Evolutionary conservation across 2,329 filamentous ascomycete species (phyloP), one percentile per base, ranked within the genome.

Genomic region (Aureobasidium subglaciale): DNA sequence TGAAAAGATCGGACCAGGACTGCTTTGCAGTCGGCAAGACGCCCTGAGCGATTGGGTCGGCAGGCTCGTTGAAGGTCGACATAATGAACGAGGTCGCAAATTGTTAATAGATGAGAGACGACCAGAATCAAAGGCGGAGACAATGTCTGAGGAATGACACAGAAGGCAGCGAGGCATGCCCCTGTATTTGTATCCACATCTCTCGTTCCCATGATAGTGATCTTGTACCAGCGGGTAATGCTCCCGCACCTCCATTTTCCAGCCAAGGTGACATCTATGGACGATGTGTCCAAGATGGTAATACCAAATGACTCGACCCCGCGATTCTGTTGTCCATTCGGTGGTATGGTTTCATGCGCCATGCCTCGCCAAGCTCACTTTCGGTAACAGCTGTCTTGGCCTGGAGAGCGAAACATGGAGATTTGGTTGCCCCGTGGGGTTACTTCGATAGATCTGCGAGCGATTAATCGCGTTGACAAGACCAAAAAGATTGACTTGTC

Each of bases 1-100:
- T 78, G 74, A 88, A 87, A 58, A 88, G 78, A 63, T 88, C 86
- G 10, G 69, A 68, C 62, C 79, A 75, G 32, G 80, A 75, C 66
- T 88, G 85, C 64, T 80, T 85, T 10, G 83, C 82, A 1, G 83
- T 85, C 25, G 85, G 75, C 35, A 83, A 59, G 48, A 82, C 77
- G 38, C 86, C 87, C 69, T 81, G 82, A 30, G 84, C 83, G 57
- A 88, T 68, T 18, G 84, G 83, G 60, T 88, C 85, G 54, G 86
- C 85, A 10, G 79, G 76, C 61, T 81, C 74, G 62, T 73, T 61
- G 27, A 61, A 61, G 24, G 63, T 64, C 11, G 65, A 62, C 56
- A 58, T 58, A 9, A 2, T 42, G 16, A 16, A 25, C 5, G 5
- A 4, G 13, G 46, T 35, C 24, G 30, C n/a, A 10, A n/a, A 13